These are phyloP conservation scores for Steccherinum ochraceum DNA, from an alignment of 768 basidiomycete species.

Conservation along the genomic window DNA sequence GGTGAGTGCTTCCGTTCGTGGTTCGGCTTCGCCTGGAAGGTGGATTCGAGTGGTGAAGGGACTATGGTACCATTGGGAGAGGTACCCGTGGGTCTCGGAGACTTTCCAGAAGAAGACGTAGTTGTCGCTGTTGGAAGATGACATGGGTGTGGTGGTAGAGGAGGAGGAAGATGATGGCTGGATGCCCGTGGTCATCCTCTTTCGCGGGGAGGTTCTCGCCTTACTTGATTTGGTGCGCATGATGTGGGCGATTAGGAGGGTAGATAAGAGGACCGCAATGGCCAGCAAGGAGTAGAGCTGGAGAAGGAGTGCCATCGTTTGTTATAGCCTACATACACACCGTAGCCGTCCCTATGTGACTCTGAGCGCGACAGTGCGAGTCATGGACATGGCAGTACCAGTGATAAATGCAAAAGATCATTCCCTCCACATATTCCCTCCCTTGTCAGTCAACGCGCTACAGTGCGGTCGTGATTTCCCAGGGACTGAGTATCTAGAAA, in stretches of 20 bases:
- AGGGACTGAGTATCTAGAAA: too few species aligned
- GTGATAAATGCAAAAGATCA: too few species aligned
- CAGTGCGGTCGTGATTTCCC: too few species aligned
- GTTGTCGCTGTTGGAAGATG: constrained; percentile 1
- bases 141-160: constrained; percentile 1
- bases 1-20: background rate
- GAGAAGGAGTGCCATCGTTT: background rate
- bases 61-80: constrained; percentile 35
- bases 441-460: too few species aligned
- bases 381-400: too few species aligned
- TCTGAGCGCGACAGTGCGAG: too few species aligned
- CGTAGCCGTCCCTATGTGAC: too few species aligned
- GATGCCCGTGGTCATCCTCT: background rate
- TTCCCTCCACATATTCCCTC: too few species aligned
- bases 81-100: constrained; percentile 15
- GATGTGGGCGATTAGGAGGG: background rate
- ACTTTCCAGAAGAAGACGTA: constrained; percentile 24
- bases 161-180: background rate
- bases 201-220: background rate
- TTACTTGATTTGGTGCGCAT: background rate
- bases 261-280: background rate
- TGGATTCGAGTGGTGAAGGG: constrained; percentile 32
- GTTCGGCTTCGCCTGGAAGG: background rate
- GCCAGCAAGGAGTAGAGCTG: background rate
- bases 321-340: too few species aligned